Base-by-base conservation (phyloP, 495 filamentous ascomycete genomes). In the Penicillium odoratum region DNA sequence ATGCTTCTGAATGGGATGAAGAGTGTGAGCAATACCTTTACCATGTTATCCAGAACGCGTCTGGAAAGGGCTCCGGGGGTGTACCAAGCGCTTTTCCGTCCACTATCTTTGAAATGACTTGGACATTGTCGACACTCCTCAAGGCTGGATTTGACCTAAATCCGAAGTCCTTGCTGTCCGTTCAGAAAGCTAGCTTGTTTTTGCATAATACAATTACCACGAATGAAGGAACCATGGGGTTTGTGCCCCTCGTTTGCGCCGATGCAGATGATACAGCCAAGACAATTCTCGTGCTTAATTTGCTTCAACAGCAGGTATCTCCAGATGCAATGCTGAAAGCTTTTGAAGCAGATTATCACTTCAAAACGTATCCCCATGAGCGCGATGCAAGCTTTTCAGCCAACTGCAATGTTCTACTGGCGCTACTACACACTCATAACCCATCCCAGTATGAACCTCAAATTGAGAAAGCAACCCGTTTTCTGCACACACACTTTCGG, bases 191-290 rank as follows among this genome's bases (percentile, higher is more conserved):
- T 5, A 6, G 45, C 13, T 10, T n/a, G 8, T 28, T 26, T 21
- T 18, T 47, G 5, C n/a, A 47, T 10, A 29, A 28, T 26, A 29
- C 21, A 3, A 4, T 47, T 47, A 5, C 15, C n/a, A 30, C 42
- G n/a, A 26, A 47, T 2, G 54, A 18, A 51, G 40, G 30, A 63
- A 50, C 69, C 6, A 59, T 74, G 18, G 68, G 60, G 11, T 66
- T 74, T 5, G 63, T 29, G 2, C 53, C 53, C 25, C 16, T 13
- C 4, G 53, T 72, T 18, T 57, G 45, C 29, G 55, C 76, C 7
- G 79, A 81, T 65, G 79, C 76, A 16, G 78, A 81, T 65, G 78
- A 80, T 48, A 81, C 77, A 7, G 77, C 77, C 1, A 78, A 75
- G 51, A 64, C 72, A 9, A 69, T 78, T 26, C 63, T 66, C 36